Evolutionary conservation across 768 basidiomycete genomes (phyloP).

Genomic region (Ephemerocybe angulata): DNA sequence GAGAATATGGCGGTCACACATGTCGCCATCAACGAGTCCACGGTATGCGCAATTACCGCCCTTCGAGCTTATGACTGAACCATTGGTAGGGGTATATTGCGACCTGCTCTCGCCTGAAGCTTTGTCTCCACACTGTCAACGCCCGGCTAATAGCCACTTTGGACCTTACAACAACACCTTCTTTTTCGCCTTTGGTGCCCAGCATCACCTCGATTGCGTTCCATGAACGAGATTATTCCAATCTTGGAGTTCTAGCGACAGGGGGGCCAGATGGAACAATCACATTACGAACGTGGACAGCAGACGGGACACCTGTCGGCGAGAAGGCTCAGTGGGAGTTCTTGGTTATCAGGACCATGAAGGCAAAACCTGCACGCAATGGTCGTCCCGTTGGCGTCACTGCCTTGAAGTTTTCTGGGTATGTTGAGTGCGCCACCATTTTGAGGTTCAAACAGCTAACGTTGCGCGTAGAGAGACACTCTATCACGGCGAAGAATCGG

Average conservation of each 20-base stretch:
- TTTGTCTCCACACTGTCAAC: constrained; percentile 86
- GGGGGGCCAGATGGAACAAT: constrained; percentile 75
- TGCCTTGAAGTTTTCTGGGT: constrained; percentile 83
- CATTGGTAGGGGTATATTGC: constrained; percentile 75
- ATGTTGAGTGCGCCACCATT: constrained; percentile 16
- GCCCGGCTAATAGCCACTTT: constrained; percentile 71
- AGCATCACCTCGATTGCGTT: constrained; percentile 77
- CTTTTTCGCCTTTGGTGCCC: constrained; percentile 43
- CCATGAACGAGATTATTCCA: constrained; percentile 84
- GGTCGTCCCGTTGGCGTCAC: constrained; percentile 57
- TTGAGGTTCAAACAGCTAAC: no score
- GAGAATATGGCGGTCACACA: constrained; percentile 47
- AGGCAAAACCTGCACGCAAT: constrained; percentile 43
- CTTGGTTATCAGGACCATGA: constrained; percentile 62
- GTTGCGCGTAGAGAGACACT: constrained; percentile 47
- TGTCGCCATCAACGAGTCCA: constrained; percentile 81
- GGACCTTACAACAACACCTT: constrained; percentile 49
- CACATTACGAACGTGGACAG: constrained; percentile 79
- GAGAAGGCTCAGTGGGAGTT: constrained; percentile 76
- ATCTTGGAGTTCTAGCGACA: constrained; percentile 74
- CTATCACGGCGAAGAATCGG: constrained; percentile 63
- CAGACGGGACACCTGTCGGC: constrained; percentile 65
- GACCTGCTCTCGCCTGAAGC: constrained; percentile 65
- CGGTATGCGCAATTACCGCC: constrained; percentile 45
- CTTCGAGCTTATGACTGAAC: not conserved